phyloP scores from a whole-genome alignment of 306 rosid species.

The Begonia loranthoides region DNA sequence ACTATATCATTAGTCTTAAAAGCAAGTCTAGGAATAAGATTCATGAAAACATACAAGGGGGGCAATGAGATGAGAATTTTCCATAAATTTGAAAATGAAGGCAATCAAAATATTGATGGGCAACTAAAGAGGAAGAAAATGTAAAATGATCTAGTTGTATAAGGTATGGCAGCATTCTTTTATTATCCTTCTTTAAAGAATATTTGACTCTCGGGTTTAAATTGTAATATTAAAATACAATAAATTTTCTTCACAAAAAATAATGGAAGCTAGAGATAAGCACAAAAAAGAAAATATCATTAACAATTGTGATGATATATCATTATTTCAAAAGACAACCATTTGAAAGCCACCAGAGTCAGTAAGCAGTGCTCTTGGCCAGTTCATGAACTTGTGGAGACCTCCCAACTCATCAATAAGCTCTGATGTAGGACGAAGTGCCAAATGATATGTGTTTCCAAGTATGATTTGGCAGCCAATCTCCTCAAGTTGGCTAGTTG shows the following conservation, averaged over 20 bases:
- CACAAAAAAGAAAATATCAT: neutral
- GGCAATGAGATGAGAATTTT: too few relatives aligned
- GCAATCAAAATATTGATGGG: too few relatives aligned
- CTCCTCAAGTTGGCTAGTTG: constrained; percentile 75
- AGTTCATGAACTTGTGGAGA: constrained; percentile 89
- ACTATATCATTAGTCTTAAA: neutral
- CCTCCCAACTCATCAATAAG: constrained; percentile 85
- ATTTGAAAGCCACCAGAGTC: constrained; percentile 98
- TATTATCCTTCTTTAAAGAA: too few relatives aligned
- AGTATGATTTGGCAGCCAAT: constrained; percentile 96
- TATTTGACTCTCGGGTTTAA: too few relatives aligned
- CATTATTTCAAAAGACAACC: constrained; percentile 28
- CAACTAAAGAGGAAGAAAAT: too few relatives aligned
- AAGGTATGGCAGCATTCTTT: too few relatives aligned
- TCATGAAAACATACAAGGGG: too few relatives aligned
- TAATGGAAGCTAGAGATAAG: constrained; percentile 4
- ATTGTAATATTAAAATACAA: too few relatives aligned
- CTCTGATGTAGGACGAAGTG: constrained; percentile 85
- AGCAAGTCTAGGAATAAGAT: neutral
- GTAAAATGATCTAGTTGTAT: too few relatives aligned
- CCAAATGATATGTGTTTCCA: constrained; percentile 93
- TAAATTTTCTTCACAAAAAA: too few relatives aligned
- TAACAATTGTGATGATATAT: neutral
- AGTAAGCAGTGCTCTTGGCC: constrained; percentile 89
- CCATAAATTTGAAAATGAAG: too few relatives aligned